Evolutionary conservation across 352 stramenopile genomes (phyloP), one percentile per base, ranked within the genome.

Genomic region (Globisporangium paroecandrum): DNA sequence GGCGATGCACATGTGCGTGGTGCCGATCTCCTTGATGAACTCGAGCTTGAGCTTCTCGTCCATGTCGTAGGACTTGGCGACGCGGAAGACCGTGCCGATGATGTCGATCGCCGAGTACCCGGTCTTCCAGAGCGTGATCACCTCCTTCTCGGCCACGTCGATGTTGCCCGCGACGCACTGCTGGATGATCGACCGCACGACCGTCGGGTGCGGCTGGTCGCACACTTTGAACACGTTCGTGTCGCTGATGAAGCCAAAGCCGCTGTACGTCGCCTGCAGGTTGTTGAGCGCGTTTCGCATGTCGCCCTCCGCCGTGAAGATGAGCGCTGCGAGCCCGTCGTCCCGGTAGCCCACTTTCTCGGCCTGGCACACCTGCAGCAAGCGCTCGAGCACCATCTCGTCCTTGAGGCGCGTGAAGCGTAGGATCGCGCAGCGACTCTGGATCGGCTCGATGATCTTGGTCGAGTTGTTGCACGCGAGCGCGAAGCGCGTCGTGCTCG

Each of bases 371-470:
- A 99, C 96, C 34, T 97, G 80, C 47, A 98, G 65, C 24, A 99
- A 75, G 3, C 97, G 90, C 65, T 93, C 79, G 51, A 99, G 82
- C 20, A 99, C 88, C 85, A 99, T 97, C 71, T 98, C 89, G 77
- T 99, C 97, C 5, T 87, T 89, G 34, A 99, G 83, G 24, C 94
- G 80, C 56, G 90, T 97, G 81, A 98, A 99, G 4, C 98, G 94
- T 34, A 99, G 77, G 71, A 99, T 99, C 51, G 98, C 97, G 61
- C 97, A 99, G 62, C 98, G 92, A 72, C 84, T 98, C 90, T 99
- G 86, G 74, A 99, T 99, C 32, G 98, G 97, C 78, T 99, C 97
- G 75, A 99, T 99, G 73, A 99, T 99, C 86, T 99, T 99, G 29
- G 95, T 99, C 25, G 89, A 98, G 58, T 98, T 93, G 82, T 99